These are phyloP conservation scores for Citrus glauca DNA, from an alignment of 345 rosid genomes.

Conservation along the genomic window DNA sequence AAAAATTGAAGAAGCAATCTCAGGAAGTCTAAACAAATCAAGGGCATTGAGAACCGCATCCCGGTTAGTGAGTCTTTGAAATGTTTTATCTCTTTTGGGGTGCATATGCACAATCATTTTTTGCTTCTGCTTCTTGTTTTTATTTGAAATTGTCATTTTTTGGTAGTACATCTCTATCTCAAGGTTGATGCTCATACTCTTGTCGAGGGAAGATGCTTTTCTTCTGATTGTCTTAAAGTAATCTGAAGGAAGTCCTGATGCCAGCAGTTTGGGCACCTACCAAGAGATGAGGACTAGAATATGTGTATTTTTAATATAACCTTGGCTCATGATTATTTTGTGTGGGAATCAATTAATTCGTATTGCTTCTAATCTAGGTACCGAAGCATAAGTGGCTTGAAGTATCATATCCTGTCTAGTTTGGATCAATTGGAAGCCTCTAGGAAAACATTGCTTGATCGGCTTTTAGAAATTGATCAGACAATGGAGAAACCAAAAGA, in stretches of 20 bases:
- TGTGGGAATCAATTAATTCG: constrained; percentile 14
- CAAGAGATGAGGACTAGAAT: neutral
- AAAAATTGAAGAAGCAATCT: constrained; percentile 82
- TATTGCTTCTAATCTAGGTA: constrained; percentile 45
- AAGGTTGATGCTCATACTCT: neutral
- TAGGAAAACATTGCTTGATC: constrained; percentile 60
- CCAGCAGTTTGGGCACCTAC: neutral
- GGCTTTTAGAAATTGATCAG: constrained; percentile 64
- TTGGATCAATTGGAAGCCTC: constrained; percentile 67
- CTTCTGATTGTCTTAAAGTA: neutral
- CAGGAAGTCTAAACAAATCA: constrained; percentile 52
- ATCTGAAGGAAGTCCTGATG: neutral
- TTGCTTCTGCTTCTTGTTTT: constrained; percentile 1
- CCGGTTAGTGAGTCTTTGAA: constrained; percentile 37
- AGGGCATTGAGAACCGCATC: constrained; percentile 47
- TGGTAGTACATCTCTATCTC: neutral
- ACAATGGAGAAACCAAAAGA: constrained; percentile 74
- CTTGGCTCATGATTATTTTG: constrained; percentile 4
- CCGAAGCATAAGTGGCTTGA: constrained; percentile 65
- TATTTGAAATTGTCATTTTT: neutral
- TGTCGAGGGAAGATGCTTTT: neutral
- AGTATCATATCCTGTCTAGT: constrained; percentile 81
- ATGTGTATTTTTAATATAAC: neutral
- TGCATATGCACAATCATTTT: neutral
- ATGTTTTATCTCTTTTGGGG: neutral